These are phyloP conservation scores for Skeletonema tropicum DNA, from an alignment of 108 stramenopile species.

Conservation along the genomic window DNA sequence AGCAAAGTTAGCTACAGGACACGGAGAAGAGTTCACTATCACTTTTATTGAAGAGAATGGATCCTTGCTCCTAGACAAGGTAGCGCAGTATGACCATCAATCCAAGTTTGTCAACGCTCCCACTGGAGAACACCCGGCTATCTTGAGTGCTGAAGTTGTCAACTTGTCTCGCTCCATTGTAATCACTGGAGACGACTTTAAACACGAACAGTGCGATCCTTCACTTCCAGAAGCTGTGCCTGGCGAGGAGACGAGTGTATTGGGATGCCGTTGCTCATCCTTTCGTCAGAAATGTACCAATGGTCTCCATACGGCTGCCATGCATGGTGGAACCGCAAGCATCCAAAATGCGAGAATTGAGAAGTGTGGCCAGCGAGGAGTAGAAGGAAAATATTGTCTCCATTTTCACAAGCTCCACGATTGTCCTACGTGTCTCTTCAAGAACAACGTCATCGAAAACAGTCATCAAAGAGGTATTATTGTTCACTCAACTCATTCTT, in stretches of 20 bases:
- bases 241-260: conserved; percentile 40
- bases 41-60: conserved; percentile 40
- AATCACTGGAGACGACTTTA: conserved; percentile 67
- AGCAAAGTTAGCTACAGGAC: conserved; percentile 35
- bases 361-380: conserved; percentile 66
- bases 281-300: conserved; percentile 58
- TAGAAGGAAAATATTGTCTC: conserved; percentile 59
- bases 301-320: conserved; percentile 55
- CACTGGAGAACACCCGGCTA: conserved; percentile 4
- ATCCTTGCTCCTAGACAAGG: conserved; percentile 31
- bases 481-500: conserved; percentile 59
- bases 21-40: conserved; percentile 55
- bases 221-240: conserved; percentile 40
- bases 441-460: conserved; percentile 60
- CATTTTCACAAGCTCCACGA: conserved; percentile 58
- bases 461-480: conserved; percentile 68
- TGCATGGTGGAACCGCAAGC: conserved; percentile 33
- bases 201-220: conserved; percentile 53
- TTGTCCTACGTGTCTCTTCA: conserved; percentile 57
- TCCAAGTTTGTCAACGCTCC: conserved; percentile 32
- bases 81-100: conserved; percentile 34
- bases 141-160: conserved; percentile 62
- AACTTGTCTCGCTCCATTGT: conserved; percentile 60
- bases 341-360: conserved; percentile 57
- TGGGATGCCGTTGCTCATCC: conserved; percentile 48